Evolutionary conservation across 1,284 basidiomycete genomes (phyloP).

Genomic region (Trichosporon sp.): DNA sequence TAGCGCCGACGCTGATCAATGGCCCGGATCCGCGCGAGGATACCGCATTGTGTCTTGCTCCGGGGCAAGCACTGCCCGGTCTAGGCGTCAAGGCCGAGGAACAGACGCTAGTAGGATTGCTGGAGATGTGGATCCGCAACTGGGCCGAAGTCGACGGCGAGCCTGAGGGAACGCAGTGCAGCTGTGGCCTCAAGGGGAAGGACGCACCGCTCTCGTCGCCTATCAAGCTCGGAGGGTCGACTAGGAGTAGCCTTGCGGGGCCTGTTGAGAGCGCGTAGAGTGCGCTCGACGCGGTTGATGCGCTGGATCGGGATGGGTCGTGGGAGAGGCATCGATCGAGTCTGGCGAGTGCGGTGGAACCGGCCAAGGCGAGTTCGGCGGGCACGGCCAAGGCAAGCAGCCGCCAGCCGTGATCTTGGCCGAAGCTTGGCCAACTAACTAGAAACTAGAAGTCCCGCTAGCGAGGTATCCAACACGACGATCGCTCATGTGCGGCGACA

Average conservation of each 20-base stretch:
- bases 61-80: conserved; percentile 20
- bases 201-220: neutral
- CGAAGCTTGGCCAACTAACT: too few species aligned
- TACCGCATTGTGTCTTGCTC: conserved; percentile 30
- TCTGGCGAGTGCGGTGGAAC: neutral
- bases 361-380: too few species aligned
- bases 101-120: conserved; percentile 27
- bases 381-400: too few species aligned
- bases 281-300: neutral
- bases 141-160: conserved; percentile 12
- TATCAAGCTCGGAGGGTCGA: neutral
- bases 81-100: neutral
- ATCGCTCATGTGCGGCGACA: too few species aligned
- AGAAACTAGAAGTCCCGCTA: too few species aligned
- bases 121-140: conserved; percentile 32
- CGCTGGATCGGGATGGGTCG: neutral
- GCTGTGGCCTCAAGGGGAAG: neutral
- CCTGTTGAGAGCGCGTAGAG: neutral
- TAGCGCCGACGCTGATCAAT: conserved; percentile 35
- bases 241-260: neutral
- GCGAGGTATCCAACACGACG: too few species aligned
- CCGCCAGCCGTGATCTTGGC: too few species aligned
- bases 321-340: neutral
- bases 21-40: conserved; percentile 35
- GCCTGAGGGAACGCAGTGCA: neutral